Evolutionary conservation across 2,329 filamentous ascomycete species (phyloP), one percentile per base, ranked within the genome.

Genomic region (Mollisia scopiformis): DNA sequence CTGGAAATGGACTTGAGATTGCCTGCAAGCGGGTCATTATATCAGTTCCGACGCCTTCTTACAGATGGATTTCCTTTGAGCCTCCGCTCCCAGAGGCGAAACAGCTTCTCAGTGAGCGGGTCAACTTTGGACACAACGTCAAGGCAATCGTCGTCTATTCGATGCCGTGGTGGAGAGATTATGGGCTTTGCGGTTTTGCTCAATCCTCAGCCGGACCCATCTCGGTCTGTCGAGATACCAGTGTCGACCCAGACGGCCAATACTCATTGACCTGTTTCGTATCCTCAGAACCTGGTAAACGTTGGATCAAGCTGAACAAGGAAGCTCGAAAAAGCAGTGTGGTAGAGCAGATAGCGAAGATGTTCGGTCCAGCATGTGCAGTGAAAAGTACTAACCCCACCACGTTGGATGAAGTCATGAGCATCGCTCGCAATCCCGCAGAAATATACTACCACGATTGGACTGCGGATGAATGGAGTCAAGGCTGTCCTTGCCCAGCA

Each of bases 31-130:
- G 78, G 49, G 73, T 76, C 28, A 77, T 85, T 52, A 60, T 83
- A 1, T 80, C 82, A 1, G 69, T 85, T 5, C 79, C 82, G 0
- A 80, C 77, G 4, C 76, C 82, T 7, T 70, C 83, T 50, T 77
- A 80, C 54, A 73, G 74, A 6, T 73, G 76, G 10, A 76, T 86
- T 25, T 71, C 69, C 5, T 82, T 85, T 69, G 66, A 73, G 0
- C 83, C 83, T 1, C 64, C 76, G 1, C 72, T 83, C 0, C 78
- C 81, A 0, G 73, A 77, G 23, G 64, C 70, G 4, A 69, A 74
- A 3, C 67, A 80, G 10, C 8, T 41, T 14, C 35, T 50, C 13
- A 73, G 74, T 37, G 62, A 74, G 27, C 64, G 69, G 0, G 75
- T 74, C 21, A 70, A 62, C 4, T 71, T 80, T 2, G 79, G 80